These are phyloP conservation scores for Marasmius oreades DNA, from an alignment of 1,284 basidiomycete genomes.

Conservation along the genomic window DNA sequence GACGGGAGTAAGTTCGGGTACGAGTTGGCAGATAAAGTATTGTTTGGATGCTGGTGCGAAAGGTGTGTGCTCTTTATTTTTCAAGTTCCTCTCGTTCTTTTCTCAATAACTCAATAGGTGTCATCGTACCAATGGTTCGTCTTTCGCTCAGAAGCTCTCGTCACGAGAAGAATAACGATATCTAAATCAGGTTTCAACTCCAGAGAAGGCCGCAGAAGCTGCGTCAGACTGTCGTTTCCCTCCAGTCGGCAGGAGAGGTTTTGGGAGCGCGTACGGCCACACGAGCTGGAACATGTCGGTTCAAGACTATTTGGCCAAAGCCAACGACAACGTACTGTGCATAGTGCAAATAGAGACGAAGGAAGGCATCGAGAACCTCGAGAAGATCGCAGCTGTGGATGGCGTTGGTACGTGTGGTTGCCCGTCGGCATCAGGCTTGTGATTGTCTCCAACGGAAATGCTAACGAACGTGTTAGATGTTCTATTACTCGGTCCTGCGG, in stretches of 20 bases:
- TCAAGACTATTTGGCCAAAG: conserved; percentile 49
- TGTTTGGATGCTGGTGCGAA: conserved; percentile 61
- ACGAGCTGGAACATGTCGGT: conserved; percentile 48
- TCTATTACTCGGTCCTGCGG: conserved; percentile 64
- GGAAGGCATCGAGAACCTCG: conserved; percentile 56
- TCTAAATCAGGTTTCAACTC: conserved; percentile 39
- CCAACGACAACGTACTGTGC: conserved; percentile 55
- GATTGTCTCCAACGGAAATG: background rate
- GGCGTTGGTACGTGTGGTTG: conserved; percentile 52
- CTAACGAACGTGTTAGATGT: too few species aligned
- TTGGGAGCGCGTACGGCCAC: conserved; percentile 59
- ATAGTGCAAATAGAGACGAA: conserved; percentile 68
- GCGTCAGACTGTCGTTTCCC: conserved; percentile 56
- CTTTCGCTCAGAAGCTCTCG: too few species aligned
- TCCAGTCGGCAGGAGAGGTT: conserved; percentile 54
- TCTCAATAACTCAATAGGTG: background rate
- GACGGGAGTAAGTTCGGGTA: conserved; percentile 50
- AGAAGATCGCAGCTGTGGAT: conserved; percentile 58
- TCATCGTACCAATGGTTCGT: conserved; percentile 50
- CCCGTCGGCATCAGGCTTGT: background rate
- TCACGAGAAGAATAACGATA: too few species aligned
- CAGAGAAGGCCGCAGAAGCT: conserved; percentile 52
- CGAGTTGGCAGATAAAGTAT: conserved; percentile 66
- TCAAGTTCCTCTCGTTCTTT: background rate
- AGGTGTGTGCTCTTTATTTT: conserved; percentile 34